Conservation (phyloP, 306 rosid genomes). For the Cucurbita pepo region DNA sequence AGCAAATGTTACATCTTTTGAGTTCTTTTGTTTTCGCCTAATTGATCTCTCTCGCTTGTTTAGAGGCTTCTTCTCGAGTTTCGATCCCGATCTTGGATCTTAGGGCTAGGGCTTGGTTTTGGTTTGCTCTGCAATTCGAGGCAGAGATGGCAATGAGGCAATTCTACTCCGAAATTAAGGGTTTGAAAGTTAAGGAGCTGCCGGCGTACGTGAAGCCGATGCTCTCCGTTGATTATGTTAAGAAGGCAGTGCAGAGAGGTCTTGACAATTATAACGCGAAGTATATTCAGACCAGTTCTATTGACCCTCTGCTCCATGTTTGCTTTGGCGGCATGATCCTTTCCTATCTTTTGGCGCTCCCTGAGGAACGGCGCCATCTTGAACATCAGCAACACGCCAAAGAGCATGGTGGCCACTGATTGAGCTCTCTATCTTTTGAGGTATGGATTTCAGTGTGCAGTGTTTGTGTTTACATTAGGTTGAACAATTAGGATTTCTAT, state of each 20-base stretch:
- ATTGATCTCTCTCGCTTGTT: not conserved
- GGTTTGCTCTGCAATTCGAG: not conserved
- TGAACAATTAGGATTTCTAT: not conserved
- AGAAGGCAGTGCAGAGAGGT: conserved; percentile 28
- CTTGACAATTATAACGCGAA: conserved; percentile 58
- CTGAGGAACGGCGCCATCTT: conserved; percentile 73
- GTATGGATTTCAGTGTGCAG: not conserved
- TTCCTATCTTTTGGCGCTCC: conserved; percentile 63
- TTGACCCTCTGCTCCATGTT: conserved; percentile 41
- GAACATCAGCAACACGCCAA: conserved; percentile 49
- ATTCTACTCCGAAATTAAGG: conserved; percentile 55
- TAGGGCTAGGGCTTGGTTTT: conserved; percentile 18
- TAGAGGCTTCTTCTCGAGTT: not conserved
- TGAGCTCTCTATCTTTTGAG: not conserved
- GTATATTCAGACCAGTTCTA: conserved; percentile 59
- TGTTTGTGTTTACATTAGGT: not conserved
- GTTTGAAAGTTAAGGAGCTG: conserved; percentile 45
- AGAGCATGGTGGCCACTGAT: conserved; percentile 46
- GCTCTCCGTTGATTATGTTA: conserved; percentile 29
- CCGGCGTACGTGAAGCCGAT: conserved; percentile 50
- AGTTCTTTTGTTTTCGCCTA: too few species aligned
- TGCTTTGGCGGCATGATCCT: conserved; percentile 67
- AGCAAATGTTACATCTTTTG: too few species aligned
- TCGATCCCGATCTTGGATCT: not conserved
- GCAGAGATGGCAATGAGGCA: conserved; percentile 46